Evolutionary conservation across 495 filamentous ascomycete genomes (phyloP).

Genomic region (Neurospora sublineolata): DNA sequence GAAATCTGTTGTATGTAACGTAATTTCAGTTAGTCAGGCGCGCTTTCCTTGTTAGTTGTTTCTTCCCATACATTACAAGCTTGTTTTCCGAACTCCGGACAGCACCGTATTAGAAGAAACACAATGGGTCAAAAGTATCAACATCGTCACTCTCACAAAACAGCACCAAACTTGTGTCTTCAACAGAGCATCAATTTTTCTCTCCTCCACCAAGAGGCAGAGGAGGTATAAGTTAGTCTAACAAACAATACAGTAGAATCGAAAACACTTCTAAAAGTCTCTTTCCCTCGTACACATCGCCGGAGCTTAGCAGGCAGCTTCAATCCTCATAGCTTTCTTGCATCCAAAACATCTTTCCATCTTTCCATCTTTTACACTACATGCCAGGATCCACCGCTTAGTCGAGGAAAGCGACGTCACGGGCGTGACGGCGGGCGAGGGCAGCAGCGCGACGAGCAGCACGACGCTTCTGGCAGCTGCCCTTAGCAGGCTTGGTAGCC

Average conservation of each 20-base stretch:
- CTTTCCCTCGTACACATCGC: not conserved
- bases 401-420: not conserved
- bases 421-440: constrained; percentile 2
- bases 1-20: too few relatives aligned
- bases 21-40: too few relatives aligned
- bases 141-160: not conserved
- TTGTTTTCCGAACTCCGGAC: not conserved
- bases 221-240: not conserved
- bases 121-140: not conserved
- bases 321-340: not conserved
- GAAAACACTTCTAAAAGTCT: not conserved
- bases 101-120: not conserved
- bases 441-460: not conserved
- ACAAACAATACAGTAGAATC: not conserved
- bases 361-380: not conserved
- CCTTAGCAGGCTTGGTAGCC: not conserved
- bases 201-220: not conserved
- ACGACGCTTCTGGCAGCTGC: not conserved
- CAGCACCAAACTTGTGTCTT: not conserved
- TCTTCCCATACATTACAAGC: not conserved
- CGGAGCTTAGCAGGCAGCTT: not conserved
- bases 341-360: not conserved
- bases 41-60: too few relatives aligned
- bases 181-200: not conserved
- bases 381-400: not conserved